A percentile compares a stretch with the other conserved stretches of the same genome.
These are phyloP conservation scores for Silene conica DNA, from an alignment of 148 eudicot genomes.

Conservation along the genomic window DNA sequence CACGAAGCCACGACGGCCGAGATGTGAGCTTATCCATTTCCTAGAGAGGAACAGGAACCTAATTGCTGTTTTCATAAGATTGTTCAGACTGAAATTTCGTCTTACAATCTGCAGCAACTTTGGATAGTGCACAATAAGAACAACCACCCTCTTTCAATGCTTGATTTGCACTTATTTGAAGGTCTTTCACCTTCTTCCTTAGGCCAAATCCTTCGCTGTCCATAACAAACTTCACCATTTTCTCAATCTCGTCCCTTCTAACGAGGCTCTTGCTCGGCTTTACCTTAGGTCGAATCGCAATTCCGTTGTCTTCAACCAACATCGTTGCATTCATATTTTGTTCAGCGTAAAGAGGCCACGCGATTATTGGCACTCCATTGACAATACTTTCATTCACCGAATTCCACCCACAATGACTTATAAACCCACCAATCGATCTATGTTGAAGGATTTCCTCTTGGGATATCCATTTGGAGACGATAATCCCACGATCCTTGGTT, in stretches of 20 bases:
- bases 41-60: too few relatives aligned
- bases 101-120: slow-evolving; percentile 21
- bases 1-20: too few relatives aligned
- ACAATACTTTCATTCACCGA: slow-evolving; percentile 30
- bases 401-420: slow-evolving; percentile 48
- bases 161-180: slow-evolving; percentile 18
- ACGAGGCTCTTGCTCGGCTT: slow-evolving; percentile 22
- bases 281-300: slow-evolving; percentile 23
- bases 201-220: slow-evolving; percentile 18
- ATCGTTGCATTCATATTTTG: slow-evolving; percentile 35
- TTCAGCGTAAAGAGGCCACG: slow-evolving; percentile 46
- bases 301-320: slow-evolving; percentile 16
- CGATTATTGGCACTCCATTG: slow-evolving; percentile 42
- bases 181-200: slow-evolving; percentile 17
- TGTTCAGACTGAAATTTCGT: not conserved
- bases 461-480: slow-evolving; percentile 34
- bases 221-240: slow-evolving; percentile 27
- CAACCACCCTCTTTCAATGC: slow-evolving; percentile 21
- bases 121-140: slow-evolving; percentile 14
- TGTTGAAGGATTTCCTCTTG: slow-evolving; percentile 36
- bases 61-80: too few relatives aligned
- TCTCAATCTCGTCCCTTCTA: slow-evolving; percentile 26
- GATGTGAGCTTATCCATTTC: too few relatives aligned
- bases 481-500: slow-evolving; percentile 23
- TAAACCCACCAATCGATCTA: slow-evolving; percentile 34